Evolutionary conservation across 495 filamentous ascomycete genomes (phyloP).

Genomic region (Aspergillus cavernicola): DNA sequence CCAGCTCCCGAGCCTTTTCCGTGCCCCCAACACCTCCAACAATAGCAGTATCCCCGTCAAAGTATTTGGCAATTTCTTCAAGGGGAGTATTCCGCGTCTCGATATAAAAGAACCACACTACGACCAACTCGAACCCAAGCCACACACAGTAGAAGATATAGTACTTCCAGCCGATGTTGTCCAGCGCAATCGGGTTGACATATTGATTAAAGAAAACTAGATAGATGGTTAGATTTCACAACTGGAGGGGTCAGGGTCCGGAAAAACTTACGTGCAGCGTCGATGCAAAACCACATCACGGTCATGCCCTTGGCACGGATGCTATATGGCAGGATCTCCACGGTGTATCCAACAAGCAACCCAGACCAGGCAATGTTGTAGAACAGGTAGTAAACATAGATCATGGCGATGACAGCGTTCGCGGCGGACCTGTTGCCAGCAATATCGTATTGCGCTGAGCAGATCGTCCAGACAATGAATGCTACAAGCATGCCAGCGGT

Average conservation of each 20-base stretch:
- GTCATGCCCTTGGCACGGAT: conserved; percentile 70
- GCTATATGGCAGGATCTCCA: conserved; percentile 65
- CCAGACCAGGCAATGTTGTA: conserved; percentile 62
- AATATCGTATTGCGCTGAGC: conserved; percentile 52
- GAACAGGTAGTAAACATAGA: conserved; percentile 55
- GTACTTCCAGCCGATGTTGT: conserved; percentile 55
- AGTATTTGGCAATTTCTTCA: conserved; percentile 61
- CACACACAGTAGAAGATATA: conserved; percentile 63
- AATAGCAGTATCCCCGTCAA: conserved; percentile 41
- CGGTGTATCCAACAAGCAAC: conserved; percentile 60
- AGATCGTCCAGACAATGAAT: conserved; percentile 57
- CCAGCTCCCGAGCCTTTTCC: neutral
- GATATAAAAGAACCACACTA: conserved; percentile 63
- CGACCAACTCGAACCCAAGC: conserved; percentile 54
- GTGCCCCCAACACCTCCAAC: neutral
- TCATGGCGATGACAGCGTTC: conserved; percentile 54
- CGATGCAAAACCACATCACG: conserved; percentile 58
- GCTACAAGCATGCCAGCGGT: conserved; percentile 57
- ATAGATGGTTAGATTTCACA: conserved; percentile 36
- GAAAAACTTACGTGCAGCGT: conserved; percentile 28
- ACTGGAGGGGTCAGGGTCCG: neutral
- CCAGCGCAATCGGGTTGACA: conserved; percentile 59
- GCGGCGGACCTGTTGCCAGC: conserved; percentile 38
- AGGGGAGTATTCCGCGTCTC: conserved; percentile 63
- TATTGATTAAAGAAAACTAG: conserved; percentile 52